Evolutionary conservation across 2,329 filamentous ascomycete genomes (phyloP).

Genomic region (Myriosclerotinia duriaeana): DNA sequence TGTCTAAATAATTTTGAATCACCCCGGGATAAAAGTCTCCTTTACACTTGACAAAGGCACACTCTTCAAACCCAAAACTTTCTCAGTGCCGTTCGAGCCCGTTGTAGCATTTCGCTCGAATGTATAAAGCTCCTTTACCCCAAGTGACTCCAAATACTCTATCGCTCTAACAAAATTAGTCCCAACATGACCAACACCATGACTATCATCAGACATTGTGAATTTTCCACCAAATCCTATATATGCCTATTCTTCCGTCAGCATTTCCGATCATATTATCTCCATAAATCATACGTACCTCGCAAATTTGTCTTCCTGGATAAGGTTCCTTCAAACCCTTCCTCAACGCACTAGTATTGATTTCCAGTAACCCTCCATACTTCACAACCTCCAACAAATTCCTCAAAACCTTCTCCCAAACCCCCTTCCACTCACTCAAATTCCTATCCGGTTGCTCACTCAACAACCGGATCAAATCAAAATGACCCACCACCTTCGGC

Average conservation of each 20-base stretch:
- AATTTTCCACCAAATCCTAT: slow-evolving; percentile 73
- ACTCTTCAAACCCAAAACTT: slow-evolving; percentile 22
- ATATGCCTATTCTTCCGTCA: slow-evolving; percentile 51
- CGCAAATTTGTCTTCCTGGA: slow-evolving; percentile 73
- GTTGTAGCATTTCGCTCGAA: slow-evolving; percentile 27
- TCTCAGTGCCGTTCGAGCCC: not conserved
- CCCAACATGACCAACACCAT: slow-evolving; percentile 83
- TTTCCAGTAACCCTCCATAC: slow-evolving; percentile 82
- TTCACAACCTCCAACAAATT: slow-evolving; percentile 70
- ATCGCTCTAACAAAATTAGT: slow-evolving; percentile 75
- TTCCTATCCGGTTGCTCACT: slow-evolving; percentile 66
- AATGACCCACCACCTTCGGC: slow-evolving; percentile 85
- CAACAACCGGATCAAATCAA: slow-evolving; percentile 84
- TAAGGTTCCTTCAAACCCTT: slow-evolving; percentile 93
- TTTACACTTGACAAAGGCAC: slow-evolving; percentile 31
- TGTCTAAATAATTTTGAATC: not conserved
- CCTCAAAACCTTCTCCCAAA: slow-evolving; percentile 72
- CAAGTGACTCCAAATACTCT: slow-evolving; percentile 66
- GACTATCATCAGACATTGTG: slow-evolving; percentile 92
- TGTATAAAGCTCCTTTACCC: slow-evolving; percentile 58
- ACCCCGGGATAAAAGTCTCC: slow-evolving; percentile 29
- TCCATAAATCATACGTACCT: slow-evolving; percentile 41
- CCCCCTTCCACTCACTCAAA: slow-evolving; percentile 55
- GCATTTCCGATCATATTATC: not conserved
- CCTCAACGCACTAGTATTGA: slow-evolving; percentile 82